phyloP scores from a whole-genome alignment of 2,329 filamentous ascomycete species.

The Botrytis hyacinthi region DNA sequence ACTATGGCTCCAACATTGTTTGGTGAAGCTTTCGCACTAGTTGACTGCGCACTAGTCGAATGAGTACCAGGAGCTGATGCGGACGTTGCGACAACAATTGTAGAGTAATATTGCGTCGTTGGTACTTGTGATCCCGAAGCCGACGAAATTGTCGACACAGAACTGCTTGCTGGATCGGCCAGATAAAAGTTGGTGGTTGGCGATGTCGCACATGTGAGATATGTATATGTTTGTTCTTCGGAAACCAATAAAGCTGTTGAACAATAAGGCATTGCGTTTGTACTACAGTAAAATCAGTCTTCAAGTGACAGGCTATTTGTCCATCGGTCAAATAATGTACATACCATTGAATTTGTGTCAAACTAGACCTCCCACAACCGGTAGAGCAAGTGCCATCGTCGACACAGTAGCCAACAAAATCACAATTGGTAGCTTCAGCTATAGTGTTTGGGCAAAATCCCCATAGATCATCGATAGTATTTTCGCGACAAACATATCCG shows the following conservation, averaged over 20 bases:
- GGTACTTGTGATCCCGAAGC: neutral
- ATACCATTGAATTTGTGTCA: neutral
- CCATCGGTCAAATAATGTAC: neutral
- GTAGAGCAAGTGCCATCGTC: neutral
- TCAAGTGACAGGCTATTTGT: neutral
- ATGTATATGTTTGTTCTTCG: neutral
- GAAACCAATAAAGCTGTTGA: neutral
- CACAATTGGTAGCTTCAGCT: neutral
- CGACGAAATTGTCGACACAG: too few species aligned
- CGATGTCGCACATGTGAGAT: neutral
- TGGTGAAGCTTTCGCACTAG: neutral
- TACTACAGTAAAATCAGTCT: neutral
- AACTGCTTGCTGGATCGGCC: neutral
- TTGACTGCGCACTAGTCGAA: neutral
- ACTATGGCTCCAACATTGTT: conserved; percentile 4
- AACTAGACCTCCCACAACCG: neutral
- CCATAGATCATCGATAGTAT: conserved; percentile 1
- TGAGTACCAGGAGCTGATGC: neutral
- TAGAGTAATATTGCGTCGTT: neutral
- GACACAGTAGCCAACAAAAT: neutral
- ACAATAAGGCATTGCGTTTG: neutral
- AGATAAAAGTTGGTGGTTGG: neutral
- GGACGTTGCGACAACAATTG: neutral
- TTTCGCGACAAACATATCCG: neutral
- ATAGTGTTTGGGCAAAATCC: neutral